Conservation (phyloP, 2,329 filamentous ascomycete genomes). For the Trichoderma breve region DNA sequence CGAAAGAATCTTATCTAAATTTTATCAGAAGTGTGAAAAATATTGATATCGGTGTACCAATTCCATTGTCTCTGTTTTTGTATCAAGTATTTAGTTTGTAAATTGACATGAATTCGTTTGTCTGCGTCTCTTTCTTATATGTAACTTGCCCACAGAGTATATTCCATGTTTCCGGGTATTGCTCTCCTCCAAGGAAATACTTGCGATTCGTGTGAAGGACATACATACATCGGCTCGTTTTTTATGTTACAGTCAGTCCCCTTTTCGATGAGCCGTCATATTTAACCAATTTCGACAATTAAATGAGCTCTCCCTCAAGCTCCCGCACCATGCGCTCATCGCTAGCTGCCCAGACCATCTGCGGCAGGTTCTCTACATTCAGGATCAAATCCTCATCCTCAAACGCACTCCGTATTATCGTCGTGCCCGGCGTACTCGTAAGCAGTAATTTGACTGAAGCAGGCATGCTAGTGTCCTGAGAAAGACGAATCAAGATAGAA, state of each 20-base stretch:
- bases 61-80: neutral
- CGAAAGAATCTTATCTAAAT: neutral
- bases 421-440: constrained; percentile 21
- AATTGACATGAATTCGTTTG: neutral
- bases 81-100: neutral
- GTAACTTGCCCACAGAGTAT: no score
- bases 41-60: neutral
- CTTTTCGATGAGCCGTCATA: no score
- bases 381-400: constrained; percentile 21
- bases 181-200: no score
- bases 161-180: no score
- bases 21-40: neutral
- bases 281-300: no score
- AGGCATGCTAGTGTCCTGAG: neutral
- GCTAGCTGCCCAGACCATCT: constrained; percentile 17
- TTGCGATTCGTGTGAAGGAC: no score
- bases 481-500: neutral
- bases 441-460: constrained; percentile 23
- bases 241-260: no score
- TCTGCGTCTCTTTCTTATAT: neutral
- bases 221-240: no score
- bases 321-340: neutral
- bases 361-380: constrained; percentile 20
- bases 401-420: constrained; percentile 15
- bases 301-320: neutral